Evolutionary conservation across 2,329 filamentous ascomycete species (phyloP).

Genomic region (Venturia carpophila): DNA sequence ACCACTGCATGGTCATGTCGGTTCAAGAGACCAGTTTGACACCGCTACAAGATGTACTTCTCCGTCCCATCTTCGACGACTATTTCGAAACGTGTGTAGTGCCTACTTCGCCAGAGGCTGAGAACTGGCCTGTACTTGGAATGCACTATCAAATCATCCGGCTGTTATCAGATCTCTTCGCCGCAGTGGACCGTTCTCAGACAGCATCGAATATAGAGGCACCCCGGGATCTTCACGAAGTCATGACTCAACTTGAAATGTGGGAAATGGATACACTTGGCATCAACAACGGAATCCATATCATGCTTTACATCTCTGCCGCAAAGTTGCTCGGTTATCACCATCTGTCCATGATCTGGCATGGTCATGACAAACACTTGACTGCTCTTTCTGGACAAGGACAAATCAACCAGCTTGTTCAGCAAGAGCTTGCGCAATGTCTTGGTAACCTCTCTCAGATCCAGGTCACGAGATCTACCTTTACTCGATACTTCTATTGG

Average conservation of each 20-base stretch:
- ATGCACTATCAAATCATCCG: conserved; percentile 13
- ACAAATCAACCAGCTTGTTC: conserved; percentile 7
- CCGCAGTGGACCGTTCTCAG: background rate
- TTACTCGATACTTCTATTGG: conserved; percentile 15
- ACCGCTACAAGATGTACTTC: conserved; percentile 10
- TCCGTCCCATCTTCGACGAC: conserved; percentile 9
- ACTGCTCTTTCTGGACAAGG: background rate
- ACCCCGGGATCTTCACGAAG: conserved; percentile 6
- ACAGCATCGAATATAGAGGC: background rate
- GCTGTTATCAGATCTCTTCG: conserved; percentile 11
- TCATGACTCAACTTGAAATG: background rate
- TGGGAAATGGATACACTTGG: background rate
- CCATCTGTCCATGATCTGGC: background rate
- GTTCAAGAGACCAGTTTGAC: conserved; percentile 12
- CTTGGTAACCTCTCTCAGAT: background rate
- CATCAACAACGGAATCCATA: background rate
- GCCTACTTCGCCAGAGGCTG: conserved; percentile 7
- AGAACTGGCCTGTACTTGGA: conserved; percentile 10
- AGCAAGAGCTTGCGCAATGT: background rate
- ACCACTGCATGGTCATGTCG: conserved; percentile 16
- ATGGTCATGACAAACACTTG: background rate
- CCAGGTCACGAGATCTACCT: background rate
- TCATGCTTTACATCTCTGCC: conserved; percentile 6
- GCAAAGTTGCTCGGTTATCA: conserved; percentile 10
- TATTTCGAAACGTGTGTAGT: conserved; percentile 10